phyloP scores from a whole-genome alignment of 768 basidiomycete genomes.

The Boletus bicolor region DNA sequence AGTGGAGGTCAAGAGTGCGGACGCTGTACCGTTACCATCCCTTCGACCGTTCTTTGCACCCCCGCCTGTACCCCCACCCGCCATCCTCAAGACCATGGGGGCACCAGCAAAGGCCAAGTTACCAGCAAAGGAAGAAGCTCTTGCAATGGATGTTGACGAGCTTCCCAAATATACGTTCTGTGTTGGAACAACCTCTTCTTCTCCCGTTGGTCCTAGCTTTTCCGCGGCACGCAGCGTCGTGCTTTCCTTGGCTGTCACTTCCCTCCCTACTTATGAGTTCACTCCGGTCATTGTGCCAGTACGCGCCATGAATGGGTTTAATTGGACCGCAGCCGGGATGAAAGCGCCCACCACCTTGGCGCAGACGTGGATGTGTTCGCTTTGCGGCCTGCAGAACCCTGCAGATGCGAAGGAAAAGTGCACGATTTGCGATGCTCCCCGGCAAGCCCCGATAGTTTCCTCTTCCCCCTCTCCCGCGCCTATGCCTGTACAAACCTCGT shows the following conservation, averaged over 20 bases:
- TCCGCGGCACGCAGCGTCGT: constrained; percentile 35
- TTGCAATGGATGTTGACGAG: constrained; percentile 28
- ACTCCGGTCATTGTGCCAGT: constrained; percentile 14
- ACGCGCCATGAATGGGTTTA: constrained; percentile 41
- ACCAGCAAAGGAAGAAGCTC: constrained; percentile 28
- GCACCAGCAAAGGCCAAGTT: constrained; percentile 21
- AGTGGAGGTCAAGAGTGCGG: constrained; percentile 31
- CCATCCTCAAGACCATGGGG: background rate
- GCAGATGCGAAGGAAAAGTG: constrained; percentile 42
- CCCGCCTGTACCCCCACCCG: constrained; percentile 16
- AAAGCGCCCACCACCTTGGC: constrained; percentile 38
- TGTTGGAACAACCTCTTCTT: constrained; percentile 9
- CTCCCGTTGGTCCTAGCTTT: constrained; percentile 21
- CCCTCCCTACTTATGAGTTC: constrained; percentile 48
- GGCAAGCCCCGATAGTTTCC: constrained; percentile 20
- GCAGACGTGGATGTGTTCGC: constrained; percentile 53
- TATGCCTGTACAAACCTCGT: background rate
- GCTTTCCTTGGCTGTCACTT: constrained; percentile 35
- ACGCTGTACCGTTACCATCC: constrained; percentile 2
- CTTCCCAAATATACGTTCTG: constrained; percentile 37
- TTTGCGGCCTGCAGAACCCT: constrained; percentile 46
- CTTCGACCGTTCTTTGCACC: constrained; percentile 28
- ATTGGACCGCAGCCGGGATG: constrained; percentile 61
- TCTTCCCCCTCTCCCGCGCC: constrained; percentile 11
- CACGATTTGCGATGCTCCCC: constrained; percentile 41